Base-by-base conservation (phyloP, 2,329 filamentous ascomycete genomes). In the Sclerotinia sclerotiorum region DNA sequence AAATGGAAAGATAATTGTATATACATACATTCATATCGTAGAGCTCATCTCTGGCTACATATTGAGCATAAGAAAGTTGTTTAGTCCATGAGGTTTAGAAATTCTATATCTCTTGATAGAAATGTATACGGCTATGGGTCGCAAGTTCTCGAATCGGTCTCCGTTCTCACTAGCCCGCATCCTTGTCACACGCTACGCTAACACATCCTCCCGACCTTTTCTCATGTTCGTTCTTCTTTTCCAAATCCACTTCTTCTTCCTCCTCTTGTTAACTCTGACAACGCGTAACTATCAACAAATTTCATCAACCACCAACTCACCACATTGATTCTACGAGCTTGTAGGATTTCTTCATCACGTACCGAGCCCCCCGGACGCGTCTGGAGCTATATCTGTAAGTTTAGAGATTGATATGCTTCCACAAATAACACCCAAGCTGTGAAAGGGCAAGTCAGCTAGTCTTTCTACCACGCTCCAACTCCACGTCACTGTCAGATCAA, bases 61-160 rank as follows among this genome's bases (percentile, higher is more conserved):
- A 88, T 88, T 75, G 84, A 91, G 88, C 86, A 86, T 83, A 88
- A 87, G 82, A 84, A 90, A 79, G 82, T 80, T 27, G 66, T 29
- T 51, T 24, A 32, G 51, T 57, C 57, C 19, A 21, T 24, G 15
- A 24, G 3, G 1, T n/a, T 42, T 68, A 32, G 10, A n/a, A 51
- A 32, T 44, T 39, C 49, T n/a, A 55, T 57, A 42, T 51, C 29
- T 52, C 5, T 42, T 44, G n/a, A 46, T 52, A 62, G 51, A 32
- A 54, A 54, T 32, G 39, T 27, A 54, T 39, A 49, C 27, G 56
- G 46, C 48, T 62, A 69, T 60, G 65, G 58, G 65, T 67, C 65
- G 55, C 67, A 49, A 56, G 65, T 52, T 55, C 44, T 64, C 51
- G 62, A 67, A 54, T 62, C 52, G 65, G 48, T 67, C 65, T 67